Evolutionary conservation across 148 eudicot genomes (phyloP).

Genomic region (Rhododendron griersonianum): DNA sequence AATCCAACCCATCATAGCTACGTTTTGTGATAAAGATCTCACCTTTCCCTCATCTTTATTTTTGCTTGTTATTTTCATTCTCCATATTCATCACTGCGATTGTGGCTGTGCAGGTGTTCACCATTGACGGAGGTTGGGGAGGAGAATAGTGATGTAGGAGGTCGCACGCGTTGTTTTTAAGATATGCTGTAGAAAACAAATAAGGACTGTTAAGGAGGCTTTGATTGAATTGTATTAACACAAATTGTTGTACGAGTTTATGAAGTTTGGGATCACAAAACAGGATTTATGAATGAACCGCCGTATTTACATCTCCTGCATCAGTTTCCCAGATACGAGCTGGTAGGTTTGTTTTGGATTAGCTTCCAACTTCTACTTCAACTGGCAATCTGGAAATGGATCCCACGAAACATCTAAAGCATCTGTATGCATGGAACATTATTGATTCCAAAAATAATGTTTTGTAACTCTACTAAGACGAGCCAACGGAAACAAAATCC

Average conservation of each 20-base stretch:
- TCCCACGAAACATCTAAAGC: not conserved
- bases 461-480: not conserved
- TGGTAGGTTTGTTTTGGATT: not conserved
- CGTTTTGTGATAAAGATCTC: not conserved
- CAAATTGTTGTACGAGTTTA: not conserved
- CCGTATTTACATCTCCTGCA: not conserved
- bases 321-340: not conserved
- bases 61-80: not conserved
- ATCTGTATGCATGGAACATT: not conserved
- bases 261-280: not conserved
- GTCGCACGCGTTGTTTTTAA: not conserved
- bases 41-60: not conserved
- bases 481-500: not conserved
- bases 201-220: not conserved
- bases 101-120: slow-evolving; percentile 48
- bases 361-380: not conserved
- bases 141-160: slow-evolving; percentile 58
- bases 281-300: not conserved
- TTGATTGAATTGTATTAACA: not conserved
- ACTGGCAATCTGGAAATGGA: not conserved
- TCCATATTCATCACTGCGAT: not conserved
- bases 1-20: not conserved
- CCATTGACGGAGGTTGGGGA: slow-evolving; percentile 85
- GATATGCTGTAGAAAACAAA: not conserved
- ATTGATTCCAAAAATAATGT: not conserved